These are phyloP conservation scores for Anthracocystis setariae DNA, from an alignment of 1,284 basidiomycete genomes.

Conservation along the genomic window DNA sequence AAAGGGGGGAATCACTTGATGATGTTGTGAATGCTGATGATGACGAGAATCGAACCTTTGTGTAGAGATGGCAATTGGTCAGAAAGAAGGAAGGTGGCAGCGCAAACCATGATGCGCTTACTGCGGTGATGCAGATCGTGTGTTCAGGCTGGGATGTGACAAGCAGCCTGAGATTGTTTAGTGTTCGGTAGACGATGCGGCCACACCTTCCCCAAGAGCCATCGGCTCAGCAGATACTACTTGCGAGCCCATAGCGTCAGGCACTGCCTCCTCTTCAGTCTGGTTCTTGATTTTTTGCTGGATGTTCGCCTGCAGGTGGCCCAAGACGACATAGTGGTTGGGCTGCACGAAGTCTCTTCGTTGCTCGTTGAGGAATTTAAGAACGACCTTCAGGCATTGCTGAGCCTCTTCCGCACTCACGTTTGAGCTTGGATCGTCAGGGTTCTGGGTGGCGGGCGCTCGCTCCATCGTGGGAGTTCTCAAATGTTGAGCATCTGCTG, in stretches of 20 bases:
- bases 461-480: slow-evolving; percentile 27
- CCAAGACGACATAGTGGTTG: slow-evolving; percentile 35
- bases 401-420: slow-evolving; percentile 41
- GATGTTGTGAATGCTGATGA: slow-evolving; percentile 15
- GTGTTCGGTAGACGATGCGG: neutral
- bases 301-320: slow-evolving; percentile 43
- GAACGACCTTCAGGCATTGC: slow-evolving; percentile 33
- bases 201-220: neutral
- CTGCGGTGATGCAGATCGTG: neutral
- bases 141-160: too few relatives aligned
- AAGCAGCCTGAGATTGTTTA: neutral
- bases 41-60: slow-evolving; percentile 1
- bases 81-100: too few relatives aligned
- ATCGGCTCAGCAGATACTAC: neutral
- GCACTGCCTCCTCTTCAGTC: neutral
- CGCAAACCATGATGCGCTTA: neutral
- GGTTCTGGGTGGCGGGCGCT: slow-evolving; percentile 10
- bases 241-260: slow-evolving; percentile 2
- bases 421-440: slow-evolving; percentile 18
- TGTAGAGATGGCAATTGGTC: slow-evolving; percentile 1
- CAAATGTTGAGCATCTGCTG: slow-evolving; percentile 19
- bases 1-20: slow-evolving; percentile 4
- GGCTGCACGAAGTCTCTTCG: slow-evolving; percentile 34
- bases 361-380: slow-evolving; percentile 46
- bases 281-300: slow-evolving; percentile 37